A percentile compares a stretch with the other conserved stretches of the same genome.
These are phyloP conservation scores for Juglanconis sp. DNA, from an alignment of 2,329 filamentous ascomycete genomes.

Conservation along the genomic window DNA sequence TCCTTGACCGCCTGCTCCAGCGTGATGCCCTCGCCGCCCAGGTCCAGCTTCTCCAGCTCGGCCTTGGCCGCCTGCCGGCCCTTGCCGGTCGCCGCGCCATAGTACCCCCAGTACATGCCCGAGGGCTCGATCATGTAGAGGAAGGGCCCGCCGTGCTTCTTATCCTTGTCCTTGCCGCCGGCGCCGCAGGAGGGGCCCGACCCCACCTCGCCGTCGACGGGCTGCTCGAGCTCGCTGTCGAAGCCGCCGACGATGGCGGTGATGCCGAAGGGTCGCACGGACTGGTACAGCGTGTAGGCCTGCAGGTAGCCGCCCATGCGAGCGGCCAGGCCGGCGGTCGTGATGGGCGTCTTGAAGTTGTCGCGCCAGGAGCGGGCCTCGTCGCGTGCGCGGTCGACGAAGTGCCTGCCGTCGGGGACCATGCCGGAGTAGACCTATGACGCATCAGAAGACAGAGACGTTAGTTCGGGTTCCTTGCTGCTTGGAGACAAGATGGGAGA, in stretches of 20 bases:
- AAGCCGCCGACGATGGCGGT: conserved; percentile 91
- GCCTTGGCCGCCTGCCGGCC: conserved; percentile 95
- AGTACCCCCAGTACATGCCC: conserved; percentile 97
- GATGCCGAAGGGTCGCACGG: conserved; percentile 93
- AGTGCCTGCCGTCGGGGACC: conserved; percentile 91
- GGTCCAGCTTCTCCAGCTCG: conserved; percentile 95
- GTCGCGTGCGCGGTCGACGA: conserved; percentile 89
- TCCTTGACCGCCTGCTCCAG: conserved; percentile 90
- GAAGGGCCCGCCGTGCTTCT: conserved; percentile 81
- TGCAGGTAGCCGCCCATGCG: conserved; percentile 96
- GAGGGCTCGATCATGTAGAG: conserved; percentile 99
- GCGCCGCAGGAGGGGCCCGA: conserved; percentile 73
- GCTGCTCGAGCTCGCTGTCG: conserved; percentile 81
- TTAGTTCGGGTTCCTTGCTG: neutral
- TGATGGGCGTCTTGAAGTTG: conserved; percentile 92
- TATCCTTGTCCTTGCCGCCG: conserved; percentile 74
- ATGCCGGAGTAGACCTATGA: conserved; percentile 86
- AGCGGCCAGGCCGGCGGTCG: conserved; percentile 80
- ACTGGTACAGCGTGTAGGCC: conserved; percentile 95
- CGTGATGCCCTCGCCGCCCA: conserved; percentile 71
- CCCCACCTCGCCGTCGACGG: conserved; percentile 89
- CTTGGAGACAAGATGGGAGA: neutral
- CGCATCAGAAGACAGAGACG: neutral
- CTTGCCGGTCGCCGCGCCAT: conserved; percentile 95
- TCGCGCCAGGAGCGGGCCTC: conserved; percentile 89